phyloP scores from a whole-genome alignment of 257 asterid genomes.

The Solanum pimpinellifolium region DNA sequence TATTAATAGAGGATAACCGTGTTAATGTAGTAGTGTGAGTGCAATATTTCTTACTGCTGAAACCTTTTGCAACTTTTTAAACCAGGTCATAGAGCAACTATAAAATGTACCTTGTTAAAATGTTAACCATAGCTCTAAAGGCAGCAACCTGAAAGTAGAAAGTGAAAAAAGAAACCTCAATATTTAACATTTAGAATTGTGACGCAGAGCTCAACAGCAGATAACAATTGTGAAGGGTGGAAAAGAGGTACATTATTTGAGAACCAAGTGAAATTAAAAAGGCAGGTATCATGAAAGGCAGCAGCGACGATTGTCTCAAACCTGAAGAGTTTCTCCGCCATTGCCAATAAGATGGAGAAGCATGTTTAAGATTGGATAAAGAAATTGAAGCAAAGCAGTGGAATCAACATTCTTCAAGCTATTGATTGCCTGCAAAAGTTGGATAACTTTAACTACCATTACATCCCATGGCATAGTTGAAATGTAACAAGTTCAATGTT shows the following conservation, averaged over 20 bases:
- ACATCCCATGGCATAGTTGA: neutral
- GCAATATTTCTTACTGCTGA: neutral
- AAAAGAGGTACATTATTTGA: neutral
- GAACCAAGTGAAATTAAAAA: neutral
- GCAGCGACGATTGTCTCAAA: slow-evolving; percentile 6
- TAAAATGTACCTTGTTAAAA: slow-evolving; percentile 71
- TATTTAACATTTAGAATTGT: neutral
- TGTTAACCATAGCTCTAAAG: slow-evolving; percentile 99
- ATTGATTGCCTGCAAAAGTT: slow-evolving; percentile 75
- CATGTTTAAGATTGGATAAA: slow-evolving; percentile 95
- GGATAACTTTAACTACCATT: neutral
- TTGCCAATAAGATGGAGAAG: slow-evolving; percentile 99
- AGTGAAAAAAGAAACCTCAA: neutral
- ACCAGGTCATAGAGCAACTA: neutral
- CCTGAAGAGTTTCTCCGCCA: slow-evolving; percentile 99
- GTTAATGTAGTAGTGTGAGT: neutral
- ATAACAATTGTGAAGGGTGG: neutral
- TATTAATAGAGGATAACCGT: neutral
- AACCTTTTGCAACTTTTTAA: neutral
- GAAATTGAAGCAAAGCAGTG: slow-evolving; percentile 96
- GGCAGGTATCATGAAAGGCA: neutral
- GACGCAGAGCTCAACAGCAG: neutral
- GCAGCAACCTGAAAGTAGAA: slow-evolving; percentile 83
- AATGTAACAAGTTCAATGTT: neutral
- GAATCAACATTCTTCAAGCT: slow-evolving; percentile 99